These are phyloP conservation scores for Allomyces arbusculus DNA, from an alignment of 192 early-diverging fungal genomes.

Conservation along the genomic window DNA sequence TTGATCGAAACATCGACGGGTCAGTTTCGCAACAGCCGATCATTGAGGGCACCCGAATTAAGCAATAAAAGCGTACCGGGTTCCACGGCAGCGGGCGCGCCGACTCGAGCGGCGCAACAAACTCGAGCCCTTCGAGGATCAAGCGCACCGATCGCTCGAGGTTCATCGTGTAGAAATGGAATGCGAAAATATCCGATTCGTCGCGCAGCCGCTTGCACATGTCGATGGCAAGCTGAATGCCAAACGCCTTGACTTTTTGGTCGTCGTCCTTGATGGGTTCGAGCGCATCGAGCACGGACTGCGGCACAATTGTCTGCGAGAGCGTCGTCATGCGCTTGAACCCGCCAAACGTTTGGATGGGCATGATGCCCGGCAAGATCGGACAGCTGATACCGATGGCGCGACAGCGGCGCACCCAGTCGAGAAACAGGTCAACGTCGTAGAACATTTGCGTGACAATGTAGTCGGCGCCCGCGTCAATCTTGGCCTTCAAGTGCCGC, in stretches of 20 bases:
- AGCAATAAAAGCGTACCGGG: slow-evolving; percentile 29
- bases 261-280: slow-evolving; percentile 88
- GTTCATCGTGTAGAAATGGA: slow-evolving; percentile 92
- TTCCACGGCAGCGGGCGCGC: slow-evolving; percentile 60
- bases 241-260: slow-evolving; percentile 84
- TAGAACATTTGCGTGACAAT: slow-evolving; percentile 91
- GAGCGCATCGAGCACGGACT: slow-evolving; percentile 43
- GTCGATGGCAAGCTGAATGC: slow-evolving; percentile 56
- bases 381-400: slow-evolving; percentile 50
- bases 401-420: slow-evolving; percentile 56
- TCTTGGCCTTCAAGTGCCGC: slow-evolving; percentile 57
- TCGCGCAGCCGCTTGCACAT: slow-evolving; percentile 47
- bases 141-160: slow-evolving; percentile 66
- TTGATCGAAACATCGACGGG: too few relatives aligned
- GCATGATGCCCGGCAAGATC: slow-evolving; percentile 83
- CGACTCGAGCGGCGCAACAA: slow-evolving; percentile 42
- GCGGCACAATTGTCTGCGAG: slow-evolving; percentile 67
- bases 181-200: slow-evolving; percentile 26
- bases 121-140: slow-evolving; percentile 52
- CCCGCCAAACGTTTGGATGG: slow-evolving; percentile 78
- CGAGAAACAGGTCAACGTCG: slow-evolving; percentile 54
- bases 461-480: slow-evolving; percentile 82
- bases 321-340: slow-evolving; percentile 74
- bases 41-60: neutral
- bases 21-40: too few relatives aligned